Percentiles rank a stretch among this genome's conserved stretches.
These are phyloP conservation scores for Rhexocercosporidium sp. DNA, from an alignment of 2,329 filamentous ascomycete genomes.

Conservation along the genomic window DNA sequence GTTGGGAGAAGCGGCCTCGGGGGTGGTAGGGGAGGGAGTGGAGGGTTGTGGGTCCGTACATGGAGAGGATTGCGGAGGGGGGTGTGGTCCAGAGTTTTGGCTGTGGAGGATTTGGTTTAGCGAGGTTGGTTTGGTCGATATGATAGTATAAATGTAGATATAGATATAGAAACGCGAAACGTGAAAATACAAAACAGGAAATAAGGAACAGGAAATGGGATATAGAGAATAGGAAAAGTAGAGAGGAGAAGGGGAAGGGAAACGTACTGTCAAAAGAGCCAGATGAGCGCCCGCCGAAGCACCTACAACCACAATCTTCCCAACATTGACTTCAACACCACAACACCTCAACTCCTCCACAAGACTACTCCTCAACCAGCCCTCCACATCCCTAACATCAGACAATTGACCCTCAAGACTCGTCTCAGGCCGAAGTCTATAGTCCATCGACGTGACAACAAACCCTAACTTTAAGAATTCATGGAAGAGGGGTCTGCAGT, in stretches of 20 bases:
- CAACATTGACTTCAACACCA: conserved; percentile 1
- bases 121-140: neutral
- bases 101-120: neutral
- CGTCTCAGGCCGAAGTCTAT: conserved; percentile 29
- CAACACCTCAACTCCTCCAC: conserved; percentile 2
- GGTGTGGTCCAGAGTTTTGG: conserved; percentile 28
- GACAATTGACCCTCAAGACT: conserved; percentile 22
- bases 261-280: conserved; percentile 28
- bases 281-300: conserved; percentile 29
- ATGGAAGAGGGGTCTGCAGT: conserved; percentile 27
- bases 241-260: neutral
- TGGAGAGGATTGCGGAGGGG: conserved; percentile 24
- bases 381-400: conserved; percentile 29
- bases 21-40: conserved; percentile 14
- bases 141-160: neutral
- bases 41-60: conserved; percentile 30
- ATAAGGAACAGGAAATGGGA: too few relatives aligned
- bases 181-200: neutral
- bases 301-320: conserved; percentile 28
- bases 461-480: conserved; percentile 27
- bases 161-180: too few relatives aligned
- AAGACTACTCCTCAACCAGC: conserved; percentile 27
- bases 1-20: conserved; percentile 18
- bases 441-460: conserved; percentile 30
- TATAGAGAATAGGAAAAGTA: neutral